These are phyloP conservation scores for Aspergillus sp. DNA, from an alignment of 2,329 filamentous ascomycete genomes.

Conservation along the genomic window DNA sequence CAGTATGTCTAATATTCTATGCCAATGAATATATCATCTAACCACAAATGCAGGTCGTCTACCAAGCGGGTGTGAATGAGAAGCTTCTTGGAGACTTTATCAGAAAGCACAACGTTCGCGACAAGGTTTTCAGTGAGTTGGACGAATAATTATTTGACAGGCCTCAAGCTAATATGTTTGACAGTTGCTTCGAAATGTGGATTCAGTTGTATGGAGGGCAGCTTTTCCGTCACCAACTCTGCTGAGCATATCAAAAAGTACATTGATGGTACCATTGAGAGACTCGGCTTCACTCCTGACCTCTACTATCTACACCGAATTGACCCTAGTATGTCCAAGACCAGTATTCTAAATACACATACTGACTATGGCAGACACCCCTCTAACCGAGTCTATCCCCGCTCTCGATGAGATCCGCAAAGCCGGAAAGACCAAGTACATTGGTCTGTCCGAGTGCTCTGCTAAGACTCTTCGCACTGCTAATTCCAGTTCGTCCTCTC, in stretches of 20 bases:
- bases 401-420: conserved; percentile 44
- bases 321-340: conserved; percentile 33
- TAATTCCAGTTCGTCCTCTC: conserved; percentile 24
- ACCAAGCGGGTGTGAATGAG: conserved; percentile 45
- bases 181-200: conserved; percentile 49
- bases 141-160: neutral
- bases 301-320: conserved; percentile 44
- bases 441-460: conserved; percentile 46
- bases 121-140: conserved; percentile 43
- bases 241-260: conserved; percentile 44
- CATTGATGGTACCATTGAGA: conserved; percentile 46
- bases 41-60: conserved; percentile 37
- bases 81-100: conserved; percentile 49
- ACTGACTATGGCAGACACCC: conserved; percentile 28
- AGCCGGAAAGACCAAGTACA: conserved; percentile 46
- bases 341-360: neutral
- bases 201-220: conserved; percentile 34
- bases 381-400: conserved; percentile 44
- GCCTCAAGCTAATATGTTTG: conserved; percentile 7
- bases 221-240: conserved; percentile 37
- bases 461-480: conserved; percentile 42
- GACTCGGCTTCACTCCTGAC: conserved; percentile 45
- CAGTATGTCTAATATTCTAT: conserved; percentile 22
- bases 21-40: neutral
- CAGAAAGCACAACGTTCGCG: conserved; percentile 46